These are phyloP conservation scores for Solanum bukasovii DNA, from an alignment of 257 asterid genomes.

Conservation along the genomic window DNA sequence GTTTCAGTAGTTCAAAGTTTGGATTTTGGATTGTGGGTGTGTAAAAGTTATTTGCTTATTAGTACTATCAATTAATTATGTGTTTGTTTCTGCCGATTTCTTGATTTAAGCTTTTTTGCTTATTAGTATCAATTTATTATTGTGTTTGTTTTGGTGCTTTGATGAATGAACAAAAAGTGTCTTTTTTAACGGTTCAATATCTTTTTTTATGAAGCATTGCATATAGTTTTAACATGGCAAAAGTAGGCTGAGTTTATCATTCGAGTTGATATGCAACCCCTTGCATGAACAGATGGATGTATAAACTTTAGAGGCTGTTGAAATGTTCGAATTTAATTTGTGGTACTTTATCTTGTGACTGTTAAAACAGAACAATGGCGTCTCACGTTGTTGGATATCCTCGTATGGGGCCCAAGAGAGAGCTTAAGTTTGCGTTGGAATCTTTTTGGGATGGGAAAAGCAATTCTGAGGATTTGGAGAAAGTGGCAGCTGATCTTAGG, in stretches of 20 bases:
- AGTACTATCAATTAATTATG: background rate
- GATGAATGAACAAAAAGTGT: background rate
- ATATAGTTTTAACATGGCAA: background rate
- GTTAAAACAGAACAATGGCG: constrained; percentile 30
- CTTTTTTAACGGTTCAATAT: background rate
- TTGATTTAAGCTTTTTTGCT: background rate
- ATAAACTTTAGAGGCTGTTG: background rate
- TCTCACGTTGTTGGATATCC: constrained; percentile 51
- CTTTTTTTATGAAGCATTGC: background rate
- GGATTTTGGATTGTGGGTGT: background rate
- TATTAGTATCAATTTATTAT: background rate
- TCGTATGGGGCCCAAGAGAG: constrained; percentile 54
- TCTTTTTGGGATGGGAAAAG: constrained; percentile 54
- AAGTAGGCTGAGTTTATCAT: background rate
- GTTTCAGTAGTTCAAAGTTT: background rate
- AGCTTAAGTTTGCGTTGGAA: constrained; percentile 46
- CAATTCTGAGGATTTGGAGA: constrained; percentile 40
- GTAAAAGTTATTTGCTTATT: background rate
- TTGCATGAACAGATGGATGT: background rate
- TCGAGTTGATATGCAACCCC: background rate
- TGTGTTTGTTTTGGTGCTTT: background rate
- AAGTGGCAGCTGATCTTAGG: constrained; percentile 40
- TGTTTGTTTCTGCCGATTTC: background rate
- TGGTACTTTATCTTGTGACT: background rate
- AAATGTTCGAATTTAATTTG: background rate